Base-by-base conservation (phyloP, 257 asterid species). In the Gardenia jasminoides region DNA sequence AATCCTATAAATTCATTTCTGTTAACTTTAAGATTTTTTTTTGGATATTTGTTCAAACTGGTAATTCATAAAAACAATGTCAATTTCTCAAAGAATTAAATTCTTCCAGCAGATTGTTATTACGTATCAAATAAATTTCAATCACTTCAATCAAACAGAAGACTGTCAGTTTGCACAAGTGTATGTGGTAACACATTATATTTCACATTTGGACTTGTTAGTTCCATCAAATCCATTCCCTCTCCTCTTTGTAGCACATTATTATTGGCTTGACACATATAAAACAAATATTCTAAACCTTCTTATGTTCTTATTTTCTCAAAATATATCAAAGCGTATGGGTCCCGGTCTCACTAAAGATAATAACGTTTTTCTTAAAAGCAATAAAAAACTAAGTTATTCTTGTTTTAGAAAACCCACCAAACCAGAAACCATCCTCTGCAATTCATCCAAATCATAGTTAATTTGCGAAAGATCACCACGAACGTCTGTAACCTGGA, bases 351-450 rank as follows among this genome's bases (percentile, higher is more conserved):
- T 66, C 26, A 61, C n/a, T 66, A 67, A 13, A 56, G 17, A 17
- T 47, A 67, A 20, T 20, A 50, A 15, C 52, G 46, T 11, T 68
- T 11, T 48, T 26, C 4, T 4, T 20, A 61, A 12, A 67, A 77
- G 39, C 54, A 77, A 48, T 6, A 13, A 46, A 47, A 20, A 30
- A 16, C 39, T 24, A 20, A 4, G 24, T 70, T 41, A 46, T 56
- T 22, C 44, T 31, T 64, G 15, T 41, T 67, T 41, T 2, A 44
- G 68, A 39, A 10, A 74, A 87, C 96, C 81, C 79, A 93, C 97
- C 98, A 93, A 81, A 65, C 94, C 94, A 82, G 88, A 82, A 84
- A 91, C 92, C 86, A 87, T 76, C 83, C 85, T 83, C 43, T 88
- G 86, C 87, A 91, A 75, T 47, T 80, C 87, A 70, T 87, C 88